These are phyloP conservation scores for Lachnum nothofagi DNA, from an alignment of 2,329 filamentous ascomycete species.

Conservation along the genomic window DNA sequence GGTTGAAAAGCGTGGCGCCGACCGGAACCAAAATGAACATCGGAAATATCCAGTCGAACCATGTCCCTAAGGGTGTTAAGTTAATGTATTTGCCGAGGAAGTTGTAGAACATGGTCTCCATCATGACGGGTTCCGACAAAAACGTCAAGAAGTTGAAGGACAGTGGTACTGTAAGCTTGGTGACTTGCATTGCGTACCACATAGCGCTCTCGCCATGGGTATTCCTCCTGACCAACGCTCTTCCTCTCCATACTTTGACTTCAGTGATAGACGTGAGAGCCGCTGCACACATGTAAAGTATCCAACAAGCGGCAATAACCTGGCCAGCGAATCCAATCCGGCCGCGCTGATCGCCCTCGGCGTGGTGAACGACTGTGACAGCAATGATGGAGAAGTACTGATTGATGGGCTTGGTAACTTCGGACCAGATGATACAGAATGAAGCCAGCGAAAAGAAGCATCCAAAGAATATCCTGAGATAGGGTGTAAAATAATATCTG, in stretches of 20 bases:
- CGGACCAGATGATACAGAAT: slow-evolving; percentile 83
- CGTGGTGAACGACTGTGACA: slow-evolving; percentile 52
- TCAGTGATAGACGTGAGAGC: slow-evolving; percentile 84
- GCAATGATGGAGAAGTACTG: slow-evolving; percentile 69
- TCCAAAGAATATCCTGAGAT: slow-evolving; percentile 59
- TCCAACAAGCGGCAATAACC: slow-evolving; percentile 77
- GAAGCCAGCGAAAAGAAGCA: slow-evolving; percentile 68
- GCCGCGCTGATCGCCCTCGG: slow-evolving; percentile 61
- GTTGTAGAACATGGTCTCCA: slow-evolving; percentile 72
- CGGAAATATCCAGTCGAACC: slow-evolving; percentile 86
- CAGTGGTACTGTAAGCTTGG: slow-evolving; percentile 84
- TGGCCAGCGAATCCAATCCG: slow-evolving; percentile 84
- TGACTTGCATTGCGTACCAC: slow-evolving; percentile 92
- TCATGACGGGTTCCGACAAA: slow-evolving; percentile 64
- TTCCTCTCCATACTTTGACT: slow-evolving; percentile 95
- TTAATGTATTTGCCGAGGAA: slow-evolving; percentile 82
- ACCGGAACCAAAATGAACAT: slow-evolving; percentile 83
- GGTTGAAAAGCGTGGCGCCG: slow-evolving; percentile 76
- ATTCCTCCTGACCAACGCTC: slow-evolving; percentile 82
- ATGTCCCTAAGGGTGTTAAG: slow-evolving; percentile 72
- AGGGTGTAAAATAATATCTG: slow-evolving; percentile 69
- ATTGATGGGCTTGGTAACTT: slow-evolving; percentile 78
- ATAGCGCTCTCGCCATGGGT: slow-evolving; percentile 91
- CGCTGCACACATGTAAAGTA: slow-evolving; percentile 92
- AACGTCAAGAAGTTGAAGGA: slow-evolving; percentile 97